These are phyloP conservation scores for Lachancea dasiensis DNA, from an alignment of 805 yeast genomes.

Conservation along the genomic window DNA sequence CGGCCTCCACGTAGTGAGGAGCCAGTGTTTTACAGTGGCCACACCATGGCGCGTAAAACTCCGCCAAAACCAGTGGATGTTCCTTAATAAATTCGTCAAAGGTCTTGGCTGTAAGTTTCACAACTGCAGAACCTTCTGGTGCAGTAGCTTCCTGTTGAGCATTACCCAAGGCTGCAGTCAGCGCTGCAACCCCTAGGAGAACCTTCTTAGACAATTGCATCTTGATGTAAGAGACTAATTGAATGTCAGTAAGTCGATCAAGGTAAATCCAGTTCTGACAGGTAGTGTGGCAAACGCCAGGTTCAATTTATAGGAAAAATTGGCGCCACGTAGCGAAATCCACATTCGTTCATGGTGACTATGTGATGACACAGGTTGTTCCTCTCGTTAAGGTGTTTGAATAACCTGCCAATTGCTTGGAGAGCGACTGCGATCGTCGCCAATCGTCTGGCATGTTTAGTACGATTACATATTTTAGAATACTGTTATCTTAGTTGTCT, in stretches of 20 bases:
- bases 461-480: no score
- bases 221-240: not conserved
- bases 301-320: not conserved
- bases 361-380: no score
- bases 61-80: conserved; percentile 77
- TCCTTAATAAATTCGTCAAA: conserved; percentile 60
- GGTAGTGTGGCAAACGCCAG: conserved; percentile 3
- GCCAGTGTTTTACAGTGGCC: conserved; percentile 90
- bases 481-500: no score
- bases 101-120: conserved; percentile 60
- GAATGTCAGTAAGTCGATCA: not conserved
- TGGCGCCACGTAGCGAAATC: conserved; percentile 4
- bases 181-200: conserved; percentile 20
- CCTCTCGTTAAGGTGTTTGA: no score
- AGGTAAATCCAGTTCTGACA: no score
- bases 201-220: conserved; percentile 18
- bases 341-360: no score
- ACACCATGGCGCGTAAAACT: conserved; percentile 96
- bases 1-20: conserved; percentile 75
- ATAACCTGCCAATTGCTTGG: no score
- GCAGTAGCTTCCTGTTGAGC: conserved; percentile 58
- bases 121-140: conserved; percentile 80
- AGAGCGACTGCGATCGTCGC: no score
- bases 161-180: conserved; percentile 22
- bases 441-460: no score